phyloP scores from a whole-genome alignment of 2,329 filamentous ascomycete genomes.

The Cladosporium sp. region DNA sequence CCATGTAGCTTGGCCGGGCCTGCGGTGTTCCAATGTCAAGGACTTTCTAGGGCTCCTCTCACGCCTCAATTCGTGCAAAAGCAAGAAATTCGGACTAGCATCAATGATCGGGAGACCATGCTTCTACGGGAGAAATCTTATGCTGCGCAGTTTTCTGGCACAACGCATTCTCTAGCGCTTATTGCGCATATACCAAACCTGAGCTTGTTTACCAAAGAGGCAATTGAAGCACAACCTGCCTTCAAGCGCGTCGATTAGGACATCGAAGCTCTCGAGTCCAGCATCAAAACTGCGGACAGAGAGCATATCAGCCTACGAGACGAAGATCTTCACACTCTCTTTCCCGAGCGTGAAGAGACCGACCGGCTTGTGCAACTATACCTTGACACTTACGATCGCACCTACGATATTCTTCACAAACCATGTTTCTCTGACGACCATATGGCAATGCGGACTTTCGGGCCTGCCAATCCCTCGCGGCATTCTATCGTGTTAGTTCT shows the following conservation, averaged over 20 bases:
- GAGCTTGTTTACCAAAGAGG: constrained; percentile 24
- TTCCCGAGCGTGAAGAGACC: constrained; percentile 33
- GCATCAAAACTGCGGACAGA: constrained; percentile 19
- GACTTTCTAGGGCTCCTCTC: constrained; percentile 9
- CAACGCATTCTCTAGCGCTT: constrained; percentile 33
- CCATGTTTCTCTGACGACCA: constrained; percentile 50
- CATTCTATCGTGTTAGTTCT: constrained; percentile 37
- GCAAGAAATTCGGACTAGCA: constrained; percentile 14
- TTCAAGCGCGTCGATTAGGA: constrained; percentile 23
- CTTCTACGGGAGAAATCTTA: constrained; percentile 40
- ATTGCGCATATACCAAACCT: constrained; percentile 26
- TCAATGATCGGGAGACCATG: constrained; percentile 32
- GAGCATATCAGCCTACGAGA: constrained; percentile 21
- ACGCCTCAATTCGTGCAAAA: constrained; percentile 22
- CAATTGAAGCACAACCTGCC: constrained; percentile 31
- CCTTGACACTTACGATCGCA: constrained; percentile 45
- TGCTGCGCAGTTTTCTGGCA: constrained; percentile 41
- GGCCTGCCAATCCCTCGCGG: constrained; percentile 23
- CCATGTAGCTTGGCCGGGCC: neutral
- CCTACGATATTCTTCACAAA: constrained; percentile 48
- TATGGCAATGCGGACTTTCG: constrained; percentile 38
- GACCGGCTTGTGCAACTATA: constrained; percentile 44
- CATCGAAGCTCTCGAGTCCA: constrained; percentile 21
- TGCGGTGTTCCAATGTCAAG: neutral
- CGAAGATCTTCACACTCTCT: constrained; percentile 30